Evolutionary conservation across 2,329 filamentous ascomycete genomes (phyloP).

Genomic region (Fusarium camptoceras): DNA sequence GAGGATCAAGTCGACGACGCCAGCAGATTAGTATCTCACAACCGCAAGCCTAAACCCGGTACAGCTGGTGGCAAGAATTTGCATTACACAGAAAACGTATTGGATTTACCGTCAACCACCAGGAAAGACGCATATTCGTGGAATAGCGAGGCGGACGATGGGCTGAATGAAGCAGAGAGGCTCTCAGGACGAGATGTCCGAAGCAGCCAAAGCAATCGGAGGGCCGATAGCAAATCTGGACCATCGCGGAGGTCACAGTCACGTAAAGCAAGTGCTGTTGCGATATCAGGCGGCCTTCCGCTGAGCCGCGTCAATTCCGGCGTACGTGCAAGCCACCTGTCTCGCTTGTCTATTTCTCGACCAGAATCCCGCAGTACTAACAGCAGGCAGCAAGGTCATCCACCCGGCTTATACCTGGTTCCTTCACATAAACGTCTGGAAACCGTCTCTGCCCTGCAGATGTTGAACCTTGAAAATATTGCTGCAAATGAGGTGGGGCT

Average conservation of each 20-base stretch:
- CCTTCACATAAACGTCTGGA: slow-evolving; percentile 69
- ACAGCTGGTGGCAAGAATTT: slow-evolving; percentile 88
- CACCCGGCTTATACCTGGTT: slow-evolving; percentile 64
- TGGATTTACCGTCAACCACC: slow-evolving; percentile 68
- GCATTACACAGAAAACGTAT: slow-evolving; percentile 90
- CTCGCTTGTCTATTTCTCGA: slow-evolving; percentile 48
- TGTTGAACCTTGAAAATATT: slow-evolving; percentile 92
- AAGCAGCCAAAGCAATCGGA: slow-evolving; percentile 62
- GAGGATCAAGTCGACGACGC: slow-evolving; percentile 91
- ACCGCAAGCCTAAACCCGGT: slow-evolving; percentile 75
- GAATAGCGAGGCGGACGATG: slow-evolving; percentile 81
- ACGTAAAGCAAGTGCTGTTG: slow-evolving; percentile 64
- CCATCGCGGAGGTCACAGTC: slow-evolving; percentile 65
- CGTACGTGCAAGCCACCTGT: slow-evolving; percentile 52
- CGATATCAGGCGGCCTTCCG: slow-evolving; percentile 52
- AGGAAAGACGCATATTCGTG: slow-evolving; percentile 67
- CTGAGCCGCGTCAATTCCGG: slow-evolving; percentile 63
- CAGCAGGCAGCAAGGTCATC: slow-evolving; percentile 51
- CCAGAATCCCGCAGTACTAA: slow-evolving; percentile 51
- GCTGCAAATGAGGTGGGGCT: slow-evolving; percentile 88
- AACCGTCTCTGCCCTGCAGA: slow-evolving; percentile 79
- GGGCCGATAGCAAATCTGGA: slow-evolving; percentile 65
- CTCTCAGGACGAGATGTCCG: slow-evolving; percentile 63
- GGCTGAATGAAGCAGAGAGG: slow-evolving; percentile 60
- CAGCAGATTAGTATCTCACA: slow-evolving; percentile 90